Percentiles rank a stretch among this genome's conserved stretches.
These are phyloP conservation scores for Isatis lusitanica DNA, from an alignment of 441 rosid genomes.

Conservation along the genomic window DNA sequence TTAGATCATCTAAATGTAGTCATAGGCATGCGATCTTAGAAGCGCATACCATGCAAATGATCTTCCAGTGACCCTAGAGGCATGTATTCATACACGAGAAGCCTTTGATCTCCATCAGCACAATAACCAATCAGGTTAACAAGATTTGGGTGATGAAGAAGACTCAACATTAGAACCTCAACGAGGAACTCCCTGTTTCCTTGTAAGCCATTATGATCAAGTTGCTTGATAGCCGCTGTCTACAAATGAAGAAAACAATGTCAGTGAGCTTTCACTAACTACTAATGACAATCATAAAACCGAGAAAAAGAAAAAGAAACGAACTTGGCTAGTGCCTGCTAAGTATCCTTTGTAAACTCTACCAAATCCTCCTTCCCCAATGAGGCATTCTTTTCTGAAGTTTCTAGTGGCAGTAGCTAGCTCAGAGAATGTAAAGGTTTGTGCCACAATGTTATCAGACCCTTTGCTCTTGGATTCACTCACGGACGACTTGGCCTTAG, in stretches of 20 bases:
- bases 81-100: constrained; percentile 66
- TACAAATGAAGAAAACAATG: constrained; percentile 17
- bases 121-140: constrained; percentile 61
- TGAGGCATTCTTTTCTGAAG: constrained; percentile 60
- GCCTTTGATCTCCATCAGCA: constrained; percentile 69
- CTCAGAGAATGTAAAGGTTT: constrained; percentile 56
- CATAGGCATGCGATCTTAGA: not conserved
- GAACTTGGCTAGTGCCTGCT: constrained; percentile 50
- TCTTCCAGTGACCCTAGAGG: constrained; percentile 57
- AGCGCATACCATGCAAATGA: constrained; percentile 53
- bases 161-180: constrained; percentile 62
- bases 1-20: not conserved
- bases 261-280: not conserved
- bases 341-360: constrained; percentile 67
- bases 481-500: constrained; percentile 37
- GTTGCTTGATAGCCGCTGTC: constrained; percentile 70
- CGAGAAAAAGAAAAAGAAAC: not conserved
- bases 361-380: constrained; percentile 77
- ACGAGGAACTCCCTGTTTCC: constrained; percentile 66
- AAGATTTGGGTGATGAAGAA: constrained; percentile 66
- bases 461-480: constrained; percentile 42
- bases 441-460: constrained; percentile 52
- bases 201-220: constrained; percentile 58
- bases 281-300: not conserved
- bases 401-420: constrained; percentile 59